phyloP scores from a whole-genome alignment of 1,284 basidiomycete species.

The Mrakiaceae sp. region DNA sequence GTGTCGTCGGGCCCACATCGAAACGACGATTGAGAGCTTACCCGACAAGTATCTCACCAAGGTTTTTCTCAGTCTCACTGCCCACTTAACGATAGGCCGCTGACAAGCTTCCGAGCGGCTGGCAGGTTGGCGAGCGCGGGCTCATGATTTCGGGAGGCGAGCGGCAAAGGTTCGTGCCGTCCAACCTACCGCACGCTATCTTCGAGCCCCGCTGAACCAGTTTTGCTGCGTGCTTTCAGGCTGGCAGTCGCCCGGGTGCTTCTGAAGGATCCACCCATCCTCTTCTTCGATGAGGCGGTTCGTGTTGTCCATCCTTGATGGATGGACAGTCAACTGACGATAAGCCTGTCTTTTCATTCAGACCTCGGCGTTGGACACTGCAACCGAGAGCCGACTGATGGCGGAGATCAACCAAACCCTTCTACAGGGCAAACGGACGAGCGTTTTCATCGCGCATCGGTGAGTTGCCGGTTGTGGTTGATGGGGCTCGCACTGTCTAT shows the following conservation, averaged over 20 bases:
- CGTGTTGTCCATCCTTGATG: constrained; percentile 28
- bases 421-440: constrained; percentile 66
- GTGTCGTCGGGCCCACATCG: constrained; percentile 75
- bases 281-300: constrained; percentile 97
- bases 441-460: constrained; percentile 86
- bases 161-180: constrained; percentile 57
- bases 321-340: too few species aligned
- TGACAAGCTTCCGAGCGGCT: too few species aligned
- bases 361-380: constrained; percentile 89
- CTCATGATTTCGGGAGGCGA: constrained; percentile 98
- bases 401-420: constrained; percentile 77
- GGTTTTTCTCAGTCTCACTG: neutral
- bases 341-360: constrained; percentile 27
- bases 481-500: neutral
- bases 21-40: constrained; percentile 63
- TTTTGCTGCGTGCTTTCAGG: neutral
- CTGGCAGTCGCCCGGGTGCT: constrained; percentile 85
- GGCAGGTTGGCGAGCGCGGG: constrained; percentile 75
- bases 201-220: neutral
- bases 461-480: constrained; percentile 20
- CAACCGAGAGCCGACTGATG: constrained; percentile 92
- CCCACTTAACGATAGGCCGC: too few species aligned
- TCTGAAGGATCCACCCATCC: constrained; percentile 83
- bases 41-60: constrained; percentile 81
- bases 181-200: neutral